Percentiles rank a stretch among this genome's conserved stretches.
These are phyloP conservation scores for Aspergillus niger DNA, from an alignment of 2,329 filamentous ascomycete genomes.

Conservation along the genomic window DNA sequence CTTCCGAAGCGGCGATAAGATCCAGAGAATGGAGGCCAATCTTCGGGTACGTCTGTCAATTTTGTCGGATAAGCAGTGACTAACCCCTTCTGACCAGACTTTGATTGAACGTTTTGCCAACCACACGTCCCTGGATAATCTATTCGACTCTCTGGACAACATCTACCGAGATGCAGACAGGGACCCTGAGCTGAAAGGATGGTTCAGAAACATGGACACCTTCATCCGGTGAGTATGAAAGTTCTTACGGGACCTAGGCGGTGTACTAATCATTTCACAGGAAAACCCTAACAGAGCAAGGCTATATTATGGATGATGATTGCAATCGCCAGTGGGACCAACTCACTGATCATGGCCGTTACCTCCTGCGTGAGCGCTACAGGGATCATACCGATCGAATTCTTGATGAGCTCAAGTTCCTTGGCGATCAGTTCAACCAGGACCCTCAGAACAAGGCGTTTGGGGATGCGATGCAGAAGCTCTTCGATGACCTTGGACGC, in stretches of 20 bases:
- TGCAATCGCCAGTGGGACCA: constrained; percentile 80
- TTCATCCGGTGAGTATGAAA: constrained; percentile 62
- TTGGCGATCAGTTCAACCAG: constrained; percentile 84
- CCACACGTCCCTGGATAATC: constrained; percentile 81
- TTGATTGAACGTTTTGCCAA: constrained; percentile 96
- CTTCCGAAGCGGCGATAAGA: constrained; percentile 63
- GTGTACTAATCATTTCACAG: constrained; percentile 38
- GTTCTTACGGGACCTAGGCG: not conserved
- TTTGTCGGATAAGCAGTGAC: constrained; percentile 37
- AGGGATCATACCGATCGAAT: constrained; percentile 81
- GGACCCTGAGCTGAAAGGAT: constrained; percentile 81
- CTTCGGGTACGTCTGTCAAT: constrained; percentile 62
- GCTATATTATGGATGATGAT: constrained; percentile 81
- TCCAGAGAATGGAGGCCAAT: constrained; percentile 75
- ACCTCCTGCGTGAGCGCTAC: constrained; percentile 87
- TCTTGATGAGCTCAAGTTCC: constrained; percentile 85
- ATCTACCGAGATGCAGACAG: constrained; percentile 85
- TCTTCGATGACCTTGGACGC: constrained; percentile 88
- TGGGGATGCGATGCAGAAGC: constrained; percentile 71
- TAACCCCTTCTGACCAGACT: constrained; percentile 61
- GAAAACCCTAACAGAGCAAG: constrained; percentile 82
- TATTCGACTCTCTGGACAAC: constrained; percentile 80
- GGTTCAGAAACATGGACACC: constrained; percentile 77
- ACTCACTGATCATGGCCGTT: constrained; percentile 82
- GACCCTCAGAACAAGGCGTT: constrained; percentile 87